Evolutionary conservation across 345 rosid genomes (phyloP).

Genomic region (Heritiera fomes): DNA sequence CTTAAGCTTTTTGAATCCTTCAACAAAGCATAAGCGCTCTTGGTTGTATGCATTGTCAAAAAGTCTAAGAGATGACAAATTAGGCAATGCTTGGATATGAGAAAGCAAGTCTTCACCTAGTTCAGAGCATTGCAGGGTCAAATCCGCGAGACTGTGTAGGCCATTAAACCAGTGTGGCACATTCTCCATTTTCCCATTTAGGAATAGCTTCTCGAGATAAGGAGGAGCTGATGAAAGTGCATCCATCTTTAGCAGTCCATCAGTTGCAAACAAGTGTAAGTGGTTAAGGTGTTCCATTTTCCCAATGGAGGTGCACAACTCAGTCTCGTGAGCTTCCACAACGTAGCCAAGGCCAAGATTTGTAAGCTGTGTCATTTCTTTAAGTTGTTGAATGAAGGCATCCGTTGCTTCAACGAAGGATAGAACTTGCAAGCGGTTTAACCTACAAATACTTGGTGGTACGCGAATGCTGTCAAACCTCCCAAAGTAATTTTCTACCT

Average conservation of each 20-base stretch:
- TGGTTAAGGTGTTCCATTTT: neutral
- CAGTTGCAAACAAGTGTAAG: neutral
- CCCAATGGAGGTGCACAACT: conserved; percentile 26
- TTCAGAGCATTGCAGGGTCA: conserved; percentile 32
- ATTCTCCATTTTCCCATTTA: conserved; percentile 35
- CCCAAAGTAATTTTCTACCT: no score
- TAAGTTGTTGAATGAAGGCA: conserved; percentile 23
- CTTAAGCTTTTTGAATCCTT: conserved; percentile 32
- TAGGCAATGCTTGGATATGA: conserved; percentile 29
- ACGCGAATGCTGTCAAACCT: no score
- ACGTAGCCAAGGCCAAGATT: no score
- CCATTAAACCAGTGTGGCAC: conserved; percentile 39
- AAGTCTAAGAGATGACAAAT: conserved; percentile 3
- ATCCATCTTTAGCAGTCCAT: neutral
- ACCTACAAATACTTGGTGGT: no score
- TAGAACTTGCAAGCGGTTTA: no score
- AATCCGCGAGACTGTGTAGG: neutral
- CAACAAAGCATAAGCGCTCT: conserved; percentile 16
- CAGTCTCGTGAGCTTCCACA: conserved; percentile 31
- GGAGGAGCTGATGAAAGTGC: neutral
- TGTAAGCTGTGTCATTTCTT: conserved; percentile 33
- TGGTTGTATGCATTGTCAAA: conserved; percentile 14
- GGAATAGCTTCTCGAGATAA: conserved; percentile 30
- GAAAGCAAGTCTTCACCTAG: conserved; percentile 24
- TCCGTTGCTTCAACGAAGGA: no score